Evolutionary conservation across 805 yeast genomes (phyloP).

Genomic region (Metschnikowia dekortorum): DNA sequence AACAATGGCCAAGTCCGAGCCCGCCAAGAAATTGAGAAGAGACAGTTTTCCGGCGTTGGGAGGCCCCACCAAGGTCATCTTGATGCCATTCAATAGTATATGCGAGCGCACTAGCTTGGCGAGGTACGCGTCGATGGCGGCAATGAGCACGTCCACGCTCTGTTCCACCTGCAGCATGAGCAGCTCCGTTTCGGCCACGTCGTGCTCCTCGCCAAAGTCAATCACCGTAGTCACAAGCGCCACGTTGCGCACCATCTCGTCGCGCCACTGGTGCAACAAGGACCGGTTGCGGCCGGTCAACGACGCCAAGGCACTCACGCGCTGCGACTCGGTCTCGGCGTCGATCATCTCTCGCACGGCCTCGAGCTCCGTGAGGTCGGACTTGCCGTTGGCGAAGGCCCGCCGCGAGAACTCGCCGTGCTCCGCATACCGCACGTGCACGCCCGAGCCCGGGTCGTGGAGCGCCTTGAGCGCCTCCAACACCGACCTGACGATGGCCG

Average conservation of each 20-base stretch:
- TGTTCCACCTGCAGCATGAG: constrained; percentile 48
- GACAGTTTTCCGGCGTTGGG: constrained; percentile 98
- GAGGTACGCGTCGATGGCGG: constrained; percentile 44
- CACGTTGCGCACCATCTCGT: constrained; percentile 54
- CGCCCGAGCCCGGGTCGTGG: constrained; percentile 41
- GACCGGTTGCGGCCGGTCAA: constrained; percentile 64
- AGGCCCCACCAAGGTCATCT: constrained; percentile 73
- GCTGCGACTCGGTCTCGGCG: constrained; percentile 89
- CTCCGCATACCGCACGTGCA: constrained; percentile 71
- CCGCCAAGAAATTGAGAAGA: constrained; percentile 67
- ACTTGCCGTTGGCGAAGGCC: constrained; percentile 78
- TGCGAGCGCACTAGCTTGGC: constrained; percentile 52
- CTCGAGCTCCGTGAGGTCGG: constrained; percentile 87
- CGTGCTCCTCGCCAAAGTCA: constrained; percentile 94
- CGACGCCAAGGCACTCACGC: constrained; percentile 68
- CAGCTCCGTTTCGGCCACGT: constrained; percentile 57
- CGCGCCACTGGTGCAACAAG: constrained; percentile 63
- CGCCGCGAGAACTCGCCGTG: constrained; percentile 89
- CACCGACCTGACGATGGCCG: constrained; percentile 72
- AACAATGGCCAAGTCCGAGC: constrained; percentile 84
- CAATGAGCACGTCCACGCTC: constrained; percentile 38
- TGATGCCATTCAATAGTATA: constrained; percentile 67
- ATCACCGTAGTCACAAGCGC: constrained; percentile 83
- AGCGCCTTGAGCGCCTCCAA: constrained; percentile 54
- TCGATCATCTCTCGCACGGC: constrained; percentile 85